These are phyloP conservation scores for Mycena pura DNA, from an alignment of 768 basidiomycete species.

Conservation along the genomic window DNA sequence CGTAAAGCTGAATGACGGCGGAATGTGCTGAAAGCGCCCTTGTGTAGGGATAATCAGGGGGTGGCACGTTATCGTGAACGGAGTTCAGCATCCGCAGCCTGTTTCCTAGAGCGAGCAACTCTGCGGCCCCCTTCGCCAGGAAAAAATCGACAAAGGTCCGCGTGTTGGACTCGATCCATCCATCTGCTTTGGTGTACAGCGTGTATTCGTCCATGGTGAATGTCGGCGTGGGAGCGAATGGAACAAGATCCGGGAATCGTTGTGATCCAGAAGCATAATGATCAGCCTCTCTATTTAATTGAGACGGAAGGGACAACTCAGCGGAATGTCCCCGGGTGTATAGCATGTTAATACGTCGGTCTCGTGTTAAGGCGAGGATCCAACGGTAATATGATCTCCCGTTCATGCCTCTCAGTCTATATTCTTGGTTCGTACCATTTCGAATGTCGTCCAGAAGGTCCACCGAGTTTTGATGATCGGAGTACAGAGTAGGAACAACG, in stretches of 20 bases:
- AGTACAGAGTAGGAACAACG: not conserved
- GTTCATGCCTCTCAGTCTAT: slow-evolving; percentile 2
- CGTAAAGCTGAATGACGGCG: not conserved
- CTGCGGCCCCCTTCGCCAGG: not conserved
- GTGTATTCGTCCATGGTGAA: slow-evolving; percentile 6
- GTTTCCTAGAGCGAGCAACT: not conserved
- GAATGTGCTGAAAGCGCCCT: not conserved
- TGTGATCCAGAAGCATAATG: slow-evolving; percentile 1
- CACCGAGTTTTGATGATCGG: not conserved
- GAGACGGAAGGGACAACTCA: not conserved
- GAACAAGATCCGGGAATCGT: not conserved
- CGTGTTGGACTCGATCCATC: slow-evolving; percentile 13
- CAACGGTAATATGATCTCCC: slow-evolving; percentile 3
- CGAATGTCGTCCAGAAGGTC: not conserved
- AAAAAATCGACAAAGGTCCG: not conserved
- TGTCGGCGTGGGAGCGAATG: not conserved
- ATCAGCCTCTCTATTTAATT: slow-evolving; percentile 3
- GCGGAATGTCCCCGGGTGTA: slow-evolving; percentile 1
- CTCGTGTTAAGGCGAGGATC: not conserved
- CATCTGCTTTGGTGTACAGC: not conserved
- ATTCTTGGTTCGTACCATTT: not conserved
- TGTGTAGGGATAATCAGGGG: slow-evolving; percentile 1
- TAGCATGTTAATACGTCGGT: not conserved
- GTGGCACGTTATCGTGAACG: not conserved
- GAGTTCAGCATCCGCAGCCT: not conserved